Evolutionary conservation across 1,139 yeast genomes (phyloP).

Genomic region (Candida sp.): DNA sequence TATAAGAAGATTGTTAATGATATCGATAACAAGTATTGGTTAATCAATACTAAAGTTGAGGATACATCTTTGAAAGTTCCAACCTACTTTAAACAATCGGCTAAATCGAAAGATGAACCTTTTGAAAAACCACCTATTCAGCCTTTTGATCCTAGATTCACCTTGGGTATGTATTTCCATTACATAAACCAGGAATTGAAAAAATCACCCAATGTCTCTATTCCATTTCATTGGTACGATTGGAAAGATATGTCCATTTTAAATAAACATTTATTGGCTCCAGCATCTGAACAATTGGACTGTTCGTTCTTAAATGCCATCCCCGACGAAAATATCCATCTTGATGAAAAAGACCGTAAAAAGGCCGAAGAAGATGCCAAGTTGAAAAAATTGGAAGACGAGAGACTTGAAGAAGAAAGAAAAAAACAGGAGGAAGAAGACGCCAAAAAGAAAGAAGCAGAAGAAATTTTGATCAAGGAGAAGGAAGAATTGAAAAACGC

Average conservation of each 20-base stretch:
- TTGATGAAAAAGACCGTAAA: constrained; percentile 11
- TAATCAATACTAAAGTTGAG: constrained; percentile 17
- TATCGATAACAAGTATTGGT: constrained; percentile 29
- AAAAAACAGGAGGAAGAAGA: constrained; percentile 5
- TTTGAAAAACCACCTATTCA: constrained; percentile 20
- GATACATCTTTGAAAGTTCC: constrained; percentile 23
- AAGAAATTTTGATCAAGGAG: constrained; percentile 6
- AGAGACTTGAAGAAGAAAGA: constrained; percentile 9
- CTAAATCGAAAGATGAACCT: constrained; percentile 4
- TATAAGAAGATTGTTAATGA: constrained; percentile 16
- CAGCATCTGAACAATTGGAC: constrained; percentile 31
- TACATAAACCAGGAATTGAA: constrained; percentile 15
- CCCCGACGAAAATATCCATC: constrained; percentile 15
- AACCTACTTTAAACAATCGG: constrained; percentile 14
- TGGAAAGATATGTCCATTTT: constrained; percentile 25
- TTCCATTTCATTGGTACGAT: constrained; percentile 35
- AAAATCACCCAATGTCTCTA: constrained; percentile 15
- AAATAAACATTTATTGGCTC: constrained; percentile 38
- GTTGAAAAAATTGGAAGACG: constrained; percentile 11
- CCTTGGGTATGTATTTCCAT: constrained; percentile 40
- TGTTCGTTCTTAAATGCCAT: constrained; percentile 29
- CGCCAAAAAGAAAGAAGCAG: constrained; percentile 6
- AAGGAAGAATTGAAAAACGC: constrained; percentile 4
- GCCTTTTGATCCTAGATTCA: constrained; percentile 51
- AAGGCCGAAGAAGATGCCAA: constrained; percentile 13